These are phyloP conservation scores for Thozetella sp. DNA, from an alignment of 495 filamentous ascomycete species.

Conservation along the genomic window DNA sequence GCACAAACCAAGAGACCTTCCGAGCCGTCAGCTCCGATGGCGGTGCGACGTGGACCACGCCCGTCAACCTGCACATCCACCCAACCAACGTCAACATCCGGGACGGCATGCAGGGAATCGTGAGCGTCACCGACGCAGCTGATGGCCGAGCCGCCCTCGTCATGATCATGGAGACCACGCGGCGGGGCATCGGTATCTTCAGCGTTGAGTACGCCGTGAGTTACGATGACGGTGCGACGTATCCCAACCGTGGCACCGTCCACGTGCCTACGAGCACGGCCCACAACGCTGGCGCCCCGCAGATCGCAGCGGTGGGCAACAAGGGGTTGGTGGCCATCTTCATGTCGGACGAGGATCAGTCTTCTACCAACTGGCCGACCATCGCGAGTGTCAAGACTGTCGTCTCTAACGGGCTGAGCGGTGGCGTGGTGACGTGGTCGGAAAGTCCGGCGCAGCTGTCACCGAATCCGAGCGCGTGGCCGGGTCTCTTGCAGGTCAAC, in stretches of 20 bases:
- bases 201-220: constrained; percentile 57
- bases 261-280: constrained; percentile 38
- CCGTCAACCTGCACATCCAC: constrained; percentile 24
- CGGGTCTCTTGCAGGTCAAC: not conserved
- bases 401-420: not conserved
- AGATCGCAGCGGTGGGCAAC: constrained; percentile 56
- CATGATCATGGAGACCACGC: constrained; percentile 60
- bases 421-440: not conserved
- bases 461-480: not conserved
- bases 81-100: constrained; percentile 39
- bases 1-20: constrained; percentile 63
- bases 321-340: constrained; percentile 54
- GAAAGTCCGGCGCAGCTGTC: not conserved
- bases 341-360: constrained; percentile 60
- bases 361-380: not conserved
- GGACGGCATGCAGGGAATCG: constrained; percentile 61
- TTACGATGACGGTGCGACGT: constrained; percentile 57
- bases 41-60: constrained; percentile 52
- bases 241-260: constrained; percentile 54
- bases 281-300: constrained; percentile 57
- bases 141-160: constrained; percentile 44
- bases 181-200: constrained; percentile 41
- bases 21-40: constrained; percentile 55
- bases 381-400: not conserved
- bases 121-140: constrained; percentile 41